Evolutionary conservation across 495 filamentous ascomycete species (phyloP).

Genomic region (Hypoxylon rickii): DNA sequence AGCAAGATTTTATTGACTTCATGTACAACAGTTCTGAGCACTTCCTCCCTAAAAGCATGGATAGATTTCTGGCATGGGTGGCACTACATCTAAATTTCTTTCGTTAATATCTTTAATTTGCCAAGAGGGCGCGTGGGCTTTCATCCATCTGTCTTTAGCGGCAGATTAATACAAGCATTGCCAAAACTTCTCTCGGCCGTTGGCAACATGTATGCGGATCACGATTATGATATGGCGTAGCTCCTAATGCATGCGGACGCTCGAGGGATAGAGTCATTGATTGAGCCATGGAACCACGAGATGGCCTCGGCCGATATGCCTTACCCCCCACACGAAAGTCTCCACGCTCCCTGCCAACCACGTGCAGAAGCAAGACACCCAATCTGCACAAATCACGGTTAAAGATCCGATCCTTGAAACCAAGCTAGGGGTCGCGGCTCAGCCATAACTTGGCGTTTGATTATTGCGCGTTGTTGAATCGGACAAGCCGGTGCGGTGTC

Average conservation of each 20-base stretch:
- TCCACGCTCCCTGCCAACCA: constrained; percentile 10
- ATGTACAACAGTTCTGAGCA: constrained; percentile 3
- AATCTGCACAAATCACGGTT: constrained; percentile 15
- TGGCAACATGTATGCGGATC: background rate
- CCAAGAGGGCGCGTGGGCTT: background rate
- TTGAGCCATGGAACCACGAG: too few species aligned
- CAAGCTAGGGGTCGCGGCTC: constrained; percentile 3
- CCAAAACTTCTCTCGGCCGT: too few species aligned
- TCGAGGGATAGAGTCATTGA: background rate
- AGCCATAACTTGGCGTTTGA: constrained; percentile 2
- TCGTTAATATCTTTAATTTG: too few species aligned
- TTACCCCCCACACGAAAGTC: background rate
- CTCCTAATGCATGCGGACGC: background rate
- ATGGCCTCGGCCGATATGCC: too few species aligned
- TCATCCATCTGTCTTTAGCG: background rate
- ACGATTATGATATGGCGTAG: background rate
- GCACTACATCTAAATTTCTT: too few species aligned
- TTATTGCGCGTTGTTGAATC: background rate
- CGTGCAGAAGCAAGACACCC: constrained; percentile 3
- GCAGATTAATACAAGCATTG: background rate
- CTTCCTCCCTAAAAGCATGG: constrained; percentile 1
- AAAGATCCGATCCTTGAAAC: background rate
- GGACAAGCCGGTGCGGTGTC: constrained; percentile 5
- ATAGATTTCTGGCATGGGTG: too few species aligned
- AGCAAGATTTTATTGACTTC: background rate